A percentile compares a stretch with the other conserved stretches of the same genome.
Evolutionary conservation across 805 yeast species (phyloP).

Genomic region (Metschnikowia picachoensis): DNA sequence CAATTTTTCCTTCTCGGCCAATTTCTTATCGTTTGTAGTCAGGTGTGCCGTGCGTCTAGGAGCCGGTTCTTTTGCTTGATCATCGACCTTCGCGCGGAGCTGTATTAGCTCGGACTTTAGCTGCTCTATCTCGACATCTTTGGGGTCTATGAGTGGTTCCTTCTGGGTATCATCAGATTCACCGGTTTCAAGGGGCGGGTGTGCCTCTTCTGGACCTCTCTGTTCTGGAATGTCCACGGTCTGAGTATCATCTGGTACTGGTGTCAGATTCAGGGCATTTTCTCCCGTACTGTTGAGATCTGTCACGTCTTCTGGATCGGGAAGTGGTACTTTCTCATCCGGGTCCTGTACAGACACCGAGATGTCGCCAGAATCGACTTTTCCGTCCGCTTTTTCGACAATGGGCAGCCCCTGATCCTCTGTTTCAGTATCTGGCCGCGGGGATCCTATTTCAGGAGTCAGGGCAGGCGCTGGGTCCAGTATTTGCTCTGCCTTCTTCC

Average conservation of each 20-base stretch:
- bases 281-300: background rate
- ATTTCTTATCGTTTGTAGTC: background rate
- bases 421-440: background rate
- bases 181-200: background rate
- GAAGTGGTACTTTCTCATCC: background rate
- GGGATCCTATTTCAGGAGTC: background rate
- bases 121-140: background rate
- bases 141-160: background rate
- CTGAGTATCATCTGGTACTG: no score
- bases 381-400: background rate
- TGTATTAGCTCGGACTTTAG: background rate
- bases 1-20: constrained; percentile 5
- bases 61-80: background rate
- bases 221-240: no score
- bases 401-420: background rate
- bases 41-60: background rate
- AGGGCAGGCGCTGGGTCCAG: background rate
- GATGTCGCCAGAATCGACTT: background rate
- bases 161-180: background rate
- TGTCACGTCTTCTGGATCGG: background rate
- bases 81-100: background rate
- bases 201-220: no score
- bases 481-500: constrained; percentile 17
- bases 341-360: no score
- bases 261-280: no score